Evolutionary conservation across 306 rosid species (phyloP).

Genomic region (Sophora flavescens): DNA sequence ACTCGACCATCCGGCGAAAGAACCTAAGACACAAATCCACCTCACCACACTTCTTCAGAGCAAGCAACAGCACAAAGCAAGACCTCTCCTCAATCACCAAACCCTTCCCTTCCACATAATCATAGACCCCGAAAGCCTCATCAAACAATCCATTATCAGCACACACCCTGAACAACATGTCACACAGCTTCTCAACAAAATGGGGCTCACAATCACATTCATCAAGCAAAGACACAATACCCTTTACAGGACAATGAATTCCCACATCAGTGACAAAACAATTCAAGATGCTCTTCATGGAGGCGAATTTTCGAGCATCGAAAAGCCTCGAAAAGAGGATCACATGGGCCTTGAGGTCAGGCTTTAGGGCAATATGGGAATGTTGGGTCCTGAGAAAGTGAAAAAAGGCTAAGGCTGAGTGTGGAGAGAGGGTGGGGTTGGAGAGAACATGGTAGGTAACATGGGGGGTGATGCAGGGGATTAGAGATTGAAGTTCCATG

Average conservation of each 20-base stretch:
- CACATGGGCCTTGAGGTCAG: conserved; percentile 68
- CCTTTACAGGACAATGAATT: conserved; percentile 35
- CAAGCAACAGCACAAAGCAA: conserved; percentile 76
- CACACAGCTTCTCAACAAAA: conserved; percentile 64
- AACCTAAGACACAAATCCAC: conserved; percentile 56
- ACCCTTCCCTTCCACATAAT: conserved; percentile 53
- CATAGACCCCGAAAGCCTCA: conserved; percentile 68
- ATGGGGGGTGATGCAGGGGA: conserved; percentile 57
- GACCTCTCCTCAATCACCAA: conserved; percentile 78
- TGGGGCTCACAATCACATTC: conserved; percentile 42
- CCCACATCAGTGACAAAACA: conserved; percentile 46
- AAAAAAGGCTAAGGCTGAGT: conserved; percentile 62
- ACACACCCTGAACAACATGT: conserved; percentile 81
- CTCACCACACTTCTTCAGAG: conserved; percentile 59
- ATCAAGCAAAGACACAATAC: conserved; percentile 53
- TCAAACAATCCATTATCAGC: conserved; percentile 62
- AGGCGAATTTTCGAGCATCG: conserved; percentile 57
- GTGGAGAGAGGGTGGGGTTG: conserved; percentile 54
- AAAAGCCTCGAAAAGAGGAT: conserved; percentile 58
- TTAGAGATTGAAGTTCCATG: conserved; percentile 45
- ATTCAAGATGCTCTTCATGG: conserved; percentile 59
- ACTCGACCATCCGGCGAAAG: conserved; percentile 68
- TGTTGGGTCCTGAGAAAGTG: conserved; percentile 54
- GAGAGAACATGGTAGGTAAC: conserved; percentile 67
- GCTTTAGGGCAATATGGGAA: conserved; percentile 45